Conservation (phyloP, 2,329 filamentous ascomycete genomes). For the Incumbomyces lentus region DNA sequence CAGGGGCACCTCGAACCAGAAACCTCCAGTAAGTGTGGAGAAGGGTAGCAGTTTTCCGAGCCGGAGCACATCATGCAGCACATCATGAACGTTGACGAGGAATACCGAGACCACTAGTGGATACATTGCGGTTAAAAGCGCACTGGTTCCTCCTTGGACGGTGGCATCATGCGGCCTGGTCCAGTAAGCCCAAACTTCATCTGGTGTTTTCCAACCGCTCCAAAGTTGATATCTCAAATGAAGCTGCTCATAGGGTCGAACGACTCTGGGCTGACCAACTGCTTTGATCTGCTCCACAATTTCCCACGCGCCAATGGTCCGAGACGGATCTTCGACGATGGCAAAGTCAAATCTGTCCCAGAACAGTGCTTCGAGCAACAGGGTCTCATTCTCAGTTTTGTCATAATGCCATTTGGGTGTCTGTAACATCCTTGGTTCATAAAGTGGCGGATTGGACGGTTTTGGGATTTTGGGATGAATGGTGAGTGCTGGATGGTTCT, state of each 20-base stretch:
- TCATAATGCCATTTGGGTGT: conserved; percentile 44
- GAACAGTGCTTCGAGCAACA: conserved; percentile 41
- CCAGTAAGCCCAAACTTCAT: conserved; percentile 15
- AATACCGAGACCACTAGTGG: conserved; percentile 8
- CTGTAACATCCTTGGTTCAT: conserved; percentile 4
- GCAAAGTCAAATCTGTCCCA: conserved; percentile 52
- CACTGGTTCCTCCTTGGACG: conserved; percentile 21
- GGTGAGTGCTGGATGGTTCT: conserved; percentile 12
- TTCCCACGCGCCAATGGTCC: conserved; percentile 43
- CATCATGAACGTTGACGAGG: conserved; percentile 21
- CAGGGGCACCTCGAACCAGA: conserved; percentile 47
- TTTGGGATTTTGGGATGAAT: conserved; percentile 9
- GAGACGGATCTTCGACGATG: conserved; percentile 42
- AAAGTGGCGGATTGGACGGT: neutral
- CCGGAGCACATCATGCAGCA: conserved; percentile 19
- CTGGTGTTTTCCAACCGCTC: neutral
- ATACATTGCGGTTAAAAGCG: conserved; percentile 26
- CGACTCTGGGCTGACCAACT: conserved; percentile 40
- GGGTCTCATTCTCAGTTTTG: conserved; percentile 45
- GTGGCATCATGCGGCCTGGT: conserved; percentile 8
- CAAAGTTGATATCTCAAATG: neutral
- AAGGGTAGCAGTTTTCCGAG: conserved; percentile 21
- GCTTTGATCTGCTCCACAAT: conserved; percentile 40
- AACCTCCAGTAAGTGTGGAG: conserved; percentile 34
- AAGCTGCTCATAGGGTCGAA: conserved; percentile 33